These are phyloP conservation scores for Silene coronaria DNA, from an alignment of 179 eudicot genomes.

Conservation along the genomic window DNA sequence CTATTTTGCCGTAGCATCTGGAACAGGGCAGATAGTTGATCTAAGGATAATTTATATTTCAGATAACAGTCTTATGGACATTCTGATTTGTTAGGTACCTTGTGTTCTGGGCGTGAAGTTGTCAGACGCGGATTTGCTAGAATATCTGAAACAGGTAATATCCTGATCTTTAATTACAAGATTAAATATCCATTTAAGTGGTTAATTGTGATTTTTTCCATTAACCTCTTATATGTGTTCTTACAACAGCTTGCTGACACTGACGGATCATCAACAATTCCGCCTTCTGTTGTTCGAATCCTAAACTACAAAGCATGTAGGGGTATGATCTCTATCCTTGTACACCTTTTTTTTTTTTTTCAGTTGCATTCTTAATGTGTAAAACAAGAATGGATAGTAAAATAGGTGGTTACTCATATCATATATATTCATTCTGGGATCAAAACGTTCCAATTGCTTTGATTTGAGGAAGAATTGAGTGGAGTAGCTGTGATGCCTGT, in stretches of 20 bases:
- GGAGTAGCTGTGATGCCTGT: background rate
- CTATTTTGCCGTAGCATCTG: background rate
- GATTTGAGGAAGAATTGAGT: background rate
- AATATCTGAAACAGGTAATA: slow-evolving; percentile 79
- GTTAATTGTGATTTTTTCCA: background rate
- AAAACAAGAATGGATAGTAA: background rate
- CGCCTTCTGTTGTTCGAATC: slow-evolving; percentile 76
- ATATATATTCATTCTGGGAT: background rate
- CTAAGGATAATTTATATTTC: background rate
- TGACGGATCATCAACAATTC: slow-evolving; percentile 88
- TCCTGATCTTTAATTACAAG: background rate
- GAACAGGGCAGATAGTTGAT: background rate
- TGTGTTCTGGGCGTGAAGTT: slow-evolving; percentile 80
- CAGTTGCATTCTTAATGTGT: background rate
- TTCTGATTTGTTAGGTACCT: slow-evolving; percentile 60
- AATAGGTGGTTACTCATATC: background rate
- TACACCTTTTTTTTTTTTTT: background rate
- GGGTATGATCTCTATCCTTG: slow-evolving; percentile 35
- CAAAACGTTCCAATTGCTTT: background rate
- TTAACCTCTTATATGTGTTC: background rate
- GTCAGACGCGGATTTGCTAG: slow-evolving; percentile 75
- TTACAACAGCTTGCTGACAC: slow-evolving; percentile 75
- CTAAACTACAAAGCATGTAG: slow-evolving; percentile 89
- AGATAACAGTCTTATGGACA: slow-evolving; percentile 7
- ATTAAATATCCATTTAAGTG: background rate